Base-by-base conservation (phyloP, 2,329 filamentous ascomycete genomes). In the Fusarium sp. region DNA sequence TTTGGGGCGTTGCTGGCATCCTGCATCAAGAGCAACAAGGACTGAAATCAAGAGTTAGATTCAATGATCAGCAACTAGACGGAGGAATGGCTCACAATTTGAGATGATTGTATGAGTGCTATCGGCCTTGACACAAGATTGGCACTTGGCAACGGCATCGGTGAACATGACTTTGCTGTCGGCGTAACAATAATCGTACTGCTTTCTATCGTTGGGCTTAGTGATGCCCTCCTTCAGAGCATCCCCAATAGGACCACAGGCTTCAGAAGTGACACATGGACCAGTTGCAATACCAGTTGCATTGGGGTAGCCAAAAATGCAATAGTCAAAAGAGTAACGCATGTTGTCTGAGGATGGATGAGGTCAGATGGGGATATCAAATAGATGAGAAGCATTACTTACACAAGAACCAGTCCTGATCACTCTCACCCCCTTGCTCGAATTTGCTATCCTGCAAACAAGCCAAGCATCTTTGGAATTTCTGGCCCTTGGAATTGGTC, bases 331-430 rank as follows among this genome's bases (percentile, higher is more conserved):
- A 14, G 83, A 79, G 72, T 85, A 88, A 65, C 85, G 80, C 43
- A 87, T 73, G 66, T 88, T 88, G 66, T 88, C 86, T 88, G 21
- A 31, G 6, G 3, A 28, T 11, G 21, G 17, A 19, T n/a, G n/a
- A 43, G 13, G 28, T 64, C 47, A 59, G 42, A 43, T 36, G 13
- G 26, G 6, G 46, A 11, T 7, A 26, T 10, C 2, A 17, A 6
- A 17, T 7, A 28, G 24, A 28, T 8, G 19, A 6, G 9, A 50
- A 26, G 34, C 15, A 17, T 36, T n/a, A 78, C 85, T 77, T 80
- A 88, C 86, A 87, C 43, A 88, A 69, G 64, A 88, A 88, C 86
- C 85, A 88, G 47, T 80, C 79, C 63, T 86, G 84, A 65, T 88
- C 86, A 56, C 76, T 87, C 76, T 88, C 85, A 8, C 61, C 58